Evolutionary conservation across 1,139 yeast genomes (phyloP), one percentile per base, ranked within the genome.

Genomic region (Candida labiduridarum): DNA sequence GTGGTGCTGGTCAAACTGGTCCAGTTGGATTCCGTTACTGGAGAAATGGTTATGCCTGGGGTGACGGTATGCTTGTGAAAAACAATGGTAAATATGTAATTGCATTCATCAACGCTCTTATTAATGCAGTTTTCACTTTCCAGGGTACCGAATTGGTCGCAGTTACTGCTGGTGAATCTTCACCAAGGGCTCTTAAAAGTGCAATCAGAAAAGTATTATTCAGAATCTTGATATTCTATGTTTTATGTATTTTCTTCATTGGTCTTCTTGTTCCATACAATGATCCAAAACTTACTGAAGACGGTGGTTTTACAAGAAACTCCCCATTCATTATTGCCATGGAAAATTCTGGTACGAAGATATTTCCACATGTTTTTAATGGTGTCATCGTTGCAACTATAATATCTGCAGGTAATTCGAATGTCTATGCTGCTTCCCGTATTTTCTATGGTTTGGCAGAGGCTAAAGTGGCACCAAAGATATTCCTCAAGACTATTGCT

Each of bases 31-130:
- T 87, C 75, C 78, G 91, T 65, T 90, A 91, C 72, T 92, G 97
- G 97, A 83, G 92, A 68, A 72, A 91, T 63, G 97, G 97, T 2
- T 97, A 97, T 49, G 85, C 97, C 1, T 89, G 80, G 84, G 91
- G 89, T 56, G 78, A 85, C 9, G 90, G 89, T 43, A 71, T 76
- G 50, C 60, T 66, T 42, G 71, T 76, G 18, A 50, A 59, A 33
- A 67, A 71, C 35, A 74, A 78, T 60, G 79, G 84, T 33, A 87
- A 76, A 49, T 74, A 84, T 58, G 85, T 85, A 60, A 18, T 18
- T 35, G 46, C 46, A 15, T 44, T 44, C 16, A 79, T 74, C 65
- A 74, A 84, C 56, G 72, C 83, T 53, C 66, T 86, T 59, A 80
- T 86, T 55, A 79, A 78, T 54, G 85, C 92, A 36, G 89, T 89